Base-by-base conservation (phyloP, 768 basidiomycete species). In the Suillus subluteus region DNA sequence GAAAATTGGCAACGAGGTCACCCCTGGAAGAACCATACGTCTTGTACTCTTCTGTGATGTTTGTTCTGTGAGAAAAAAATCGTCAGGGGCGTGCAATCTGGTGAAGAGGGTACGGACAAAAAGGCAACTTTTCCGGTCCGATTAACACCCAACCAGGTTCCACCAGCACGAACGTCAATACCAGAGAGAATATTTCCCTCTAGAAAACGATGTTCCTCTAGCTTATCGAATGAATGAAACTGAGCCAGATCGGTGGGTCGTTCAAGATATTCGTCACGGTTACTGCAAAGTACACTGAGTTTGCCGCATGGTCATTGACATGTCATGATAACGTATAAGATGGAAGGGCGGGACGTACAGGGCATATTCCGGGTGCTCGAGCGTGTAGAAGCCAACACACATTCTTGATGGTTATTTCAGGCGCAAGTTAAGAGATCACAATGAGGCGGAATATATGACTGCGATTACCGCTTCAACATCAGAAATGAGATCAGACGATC, bases 121-220 rank as follows among this genome's bases (percentile, higher is more conserved):
- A 95, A 74, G 15, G 91, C 91, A 64, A 93, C 78, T 69, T 84
- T 84, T 30, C 94, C 94, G 66, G 83, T 68, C 67, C 84, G 83
- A 73, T 76, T 87, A 65, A 94, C 77, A 15, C 94, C 94, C 72
- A 93, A 84, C 94, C 94, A 95, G 43, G 92, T 91, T 54, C 94
- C 94, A 48, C 92, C 92, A 3, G 88, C 92, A 58, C 79, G 79
- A 26, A 82, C 73, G 78, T 95, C 94, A 70, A 88, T 84, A 58
- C 94, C 94, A 2, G 92, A 94, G 64, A 95, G 82, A 67, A 95
- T 76, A 59, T 73, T 73, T 30, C 77, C 81, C 21, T 67, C 66
- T 55, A 41, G 26, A 63, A 64, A 55, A 9, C 69, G 70, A 65
- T 26, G 44, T 55, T 67, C 67, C 65, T 67, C 70, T 68, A 67